These are phyloP conservation scores for Saposhnikovia divaricata DNA, from an alignment of 129 eudicot genomes.

Conservation along the genomic window DNA sequence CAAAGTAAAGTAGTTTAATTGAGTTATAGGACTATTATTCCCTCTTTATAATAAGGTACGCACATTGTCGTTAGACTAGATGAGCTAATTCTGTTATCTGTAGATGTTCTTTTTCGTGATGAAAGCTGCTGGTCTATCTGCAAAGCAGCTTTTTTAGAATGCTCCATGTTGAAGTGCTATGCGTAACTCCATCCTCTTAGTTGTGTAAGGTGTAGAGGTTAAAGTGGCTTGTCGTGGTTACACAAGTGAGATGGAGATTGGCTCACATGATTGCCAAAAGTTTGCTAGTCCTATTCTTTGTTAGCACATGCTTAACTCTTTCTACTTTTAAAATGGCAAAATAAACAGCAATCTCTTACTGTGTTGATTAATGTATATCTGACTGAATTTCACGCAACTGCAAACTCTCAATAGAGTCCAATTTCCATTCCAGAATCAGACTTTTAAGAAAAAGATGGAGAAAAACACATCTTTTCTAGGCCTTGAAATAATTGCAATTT, in stretches of 20 bases:
- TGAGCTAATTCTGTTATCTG: background rate
- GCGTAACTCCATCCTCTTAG: background rate
- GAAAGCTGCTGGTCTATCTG: too few species aligned
- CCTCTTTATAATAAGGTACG: background rate
- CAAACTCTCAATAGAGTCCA: background rate
- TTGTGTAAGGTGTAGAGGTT: background rate
- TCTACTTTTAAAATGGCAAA: background rate
- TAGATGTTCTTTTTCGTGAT: background rate
- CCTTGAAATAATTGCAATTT: background rate
- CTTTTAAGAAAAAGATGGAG: background rate
- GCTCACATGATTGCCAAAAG: too few species aligned
- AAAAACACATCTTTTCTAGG: background rate
- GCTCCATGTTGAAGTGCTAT: background rate
- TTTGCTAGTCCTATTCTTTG: too few species aligned
- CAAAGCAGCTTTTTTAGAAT: background rate
- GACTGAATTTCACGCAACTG: background rate
- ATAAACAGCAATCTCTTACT: background rate
- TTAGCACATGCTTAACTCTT: background rate
- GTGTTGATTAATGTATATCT: background rate
- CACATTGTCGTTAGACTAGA: background rate
- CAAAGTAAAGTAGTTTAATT: background rate
- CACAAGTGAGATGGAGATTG: too few species aligned
- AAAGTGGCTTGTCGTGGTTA: background rate
- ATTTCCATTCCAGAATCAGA: background rate
- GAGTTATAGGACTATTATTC: background rate